A percentile compares a stretch with the other conserved stretches of the same genome.
Evolutionary conservation across 768 basidiomycete genomes (phyloP).

Genomic region (Mycena metata): DNA sequence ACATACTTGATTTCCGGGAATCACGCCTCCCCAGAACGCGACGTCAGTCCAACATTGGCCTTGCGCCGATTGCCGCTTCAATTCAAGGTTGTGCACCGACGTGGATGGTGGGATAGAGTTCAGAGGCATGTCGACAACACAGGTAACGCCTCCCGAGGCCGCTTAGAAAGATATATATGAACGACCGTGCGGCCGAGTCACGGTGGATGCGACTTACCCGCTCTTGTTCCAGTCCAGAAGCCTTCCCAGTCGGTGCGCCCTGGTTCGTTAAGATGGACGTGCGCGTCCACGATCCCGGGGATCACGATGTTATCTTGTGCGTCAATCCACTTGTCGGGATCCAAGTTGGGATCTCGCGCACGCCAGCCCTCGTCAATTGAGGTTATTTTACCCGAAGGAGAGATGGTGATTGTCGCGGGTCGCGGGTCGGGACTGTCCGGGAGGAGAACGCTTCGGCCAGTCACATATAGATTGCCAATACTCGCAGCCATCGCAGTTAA

Average conservation of each 20-base stretch:
- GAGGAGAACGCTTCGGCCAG: constrained; percentile 70
- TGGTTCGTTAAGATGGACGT: constrained; percentile 95
- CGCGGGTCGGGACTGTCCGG: constrained; percentile 60
- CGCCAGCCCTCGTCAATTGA: constrained; percentile 57
- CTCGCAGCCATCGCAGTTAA: constrained; percentile 20
- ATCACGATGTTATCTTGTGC: constrained; percentile 72
- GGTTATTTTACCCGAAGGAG: constrained; percentile 73
- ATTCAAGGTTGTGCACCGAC: constrained; percentile 78
- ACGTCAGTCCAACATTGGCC: constrained; percentile 86
- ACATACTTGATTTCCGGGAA: constrained; percentile 89
- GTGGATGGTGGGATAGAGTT: constrained; percentile 98
- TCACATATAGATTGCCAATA: constrained; percentile 52
- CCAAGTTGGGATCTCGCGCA: constrained; percentile 46
- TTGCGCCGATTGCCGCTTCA: constrained; percentile 78
- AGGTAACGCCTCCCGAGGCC: constrained; percentile 94
- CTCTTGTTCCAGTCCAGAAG: constrained; percentile 90
- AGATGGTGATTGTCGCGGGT: constrained; percentile 77
- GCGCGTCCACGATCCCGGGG: constrained; percentile 87
- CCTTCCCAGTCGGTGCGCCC: constrained; percentile 96
- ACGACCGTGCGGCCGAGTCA: neutral
- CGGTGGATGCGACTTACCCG: constrained; percentile 45
- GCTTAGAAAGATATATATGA: constrained; percentile 53
- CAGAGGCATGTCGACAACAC: constrained; percentile 97
- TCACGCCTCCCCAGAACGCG: constrained; percentile 95
- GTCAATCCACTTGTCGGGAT: constrained; percentile 61